These are phyloP conservation scores for Agrostemma githago DNA, from an alignment of 148 eudicot genomes.

Conservation along the genomic window DNA sequence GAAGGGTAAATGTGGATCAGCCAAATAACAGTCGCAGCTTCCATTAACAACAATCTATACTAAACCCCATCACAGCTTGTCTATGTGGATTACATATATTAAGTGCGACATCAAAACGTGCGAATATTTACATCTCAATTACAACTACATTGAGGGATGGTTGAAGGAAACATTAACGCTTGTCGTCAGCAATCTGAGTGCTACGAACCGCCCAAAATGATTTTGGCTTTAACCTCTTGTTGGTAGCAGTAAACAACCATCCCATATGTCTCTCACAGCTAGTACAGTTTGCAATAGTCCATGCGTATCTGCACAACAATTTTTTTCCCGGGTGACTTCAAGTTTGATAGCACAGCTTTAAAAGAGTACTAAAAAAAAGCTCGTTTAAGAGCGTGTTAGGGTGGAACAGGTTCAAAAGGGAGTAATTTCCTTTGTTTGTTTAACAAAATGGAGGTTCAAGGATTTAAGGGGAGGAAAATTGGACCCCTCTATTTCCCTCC, in stretches of 20 bases:
- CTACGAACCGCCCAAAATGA: conserved; percentile 75
- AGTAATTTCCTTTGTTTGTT: too few relatives aligned
- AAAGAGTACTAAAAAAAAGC: background rate
- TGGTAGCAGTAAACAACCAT: conserved; percentile 81
- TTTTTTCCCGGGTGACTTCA: background rate
- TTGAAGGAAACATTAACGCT: conserved; percentile 20
- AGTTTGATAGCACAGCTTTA: background rate
- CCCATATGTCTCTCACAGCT: conserved; percentile 80
- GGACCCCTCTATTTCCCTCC: too few relatives aligned
- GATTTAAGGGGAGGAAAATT: too few relatives aligned
- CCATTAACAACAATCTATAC: background rate
- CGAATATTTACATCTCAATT: conserved; percentile 13
- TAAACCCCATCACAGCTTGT: background rate
- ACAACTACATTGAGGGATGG: conserved; percentile 4
- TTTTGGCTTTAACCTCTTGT: conserved; percentile 60
- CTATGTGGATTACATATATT: background rate
- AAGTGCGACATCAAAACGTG: background rate
- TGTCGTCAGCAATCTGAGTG: conserved; percentile 66
- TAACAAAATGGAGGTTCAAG: too few relatives aligned
- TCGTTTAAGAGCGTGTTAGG: background rate
- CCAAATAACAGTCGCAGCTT: background rate
- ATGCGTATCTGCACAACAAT: conserved; percentile 63
- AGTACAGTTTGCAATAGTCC: conserved; percentile 82
- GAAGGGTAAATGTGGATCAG: background rate
- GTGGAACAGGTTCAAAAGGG: too few relatives aligned